These are phyloP conservation scores for Plantago coronopus DNA, from an alignment of 305 asterid genomes.

Conservation along the genomic window DNA sequence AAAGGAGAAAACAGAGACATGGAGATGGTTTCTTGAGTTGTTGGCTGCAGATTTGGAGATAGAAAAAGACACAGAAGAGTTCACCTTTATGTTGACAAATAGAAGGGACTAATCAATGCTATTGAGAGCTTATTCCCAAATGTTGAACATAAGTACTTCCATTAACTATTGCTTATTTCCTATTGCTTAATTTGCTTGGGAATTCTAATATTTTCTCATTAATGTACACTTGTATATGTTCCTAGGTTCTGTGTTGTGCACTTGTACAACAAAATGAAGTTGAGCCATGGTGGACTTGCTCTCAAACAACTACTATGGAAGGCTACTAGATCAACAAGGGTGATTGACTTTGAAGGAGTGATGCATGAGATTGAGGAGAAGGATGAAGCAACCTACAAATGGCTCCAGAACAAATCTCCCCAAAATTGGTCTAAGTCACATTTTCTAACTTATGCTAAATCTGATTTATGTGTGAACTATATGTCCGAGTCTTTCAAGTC, in stretches of 20 bases:
- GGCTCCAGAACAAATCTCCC: not conserved
- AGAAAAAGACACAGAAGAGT: not conserved
- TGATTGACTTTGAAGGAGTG: not conserved
- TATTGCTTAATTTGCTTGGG: no score
- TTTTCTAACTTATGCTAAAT: not conserved
- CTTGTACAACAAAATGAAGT: not conserved
- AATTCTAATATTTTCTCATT: no score
- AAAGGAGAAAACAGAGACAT: not conserved
- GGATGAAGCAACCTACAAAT: not conserved
- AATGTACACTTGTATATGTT: no score
- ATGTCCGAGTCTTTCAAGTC: not conserved
- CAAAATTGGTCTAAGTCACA: not conserved
- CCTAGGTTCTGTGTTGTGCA: constrained; percentile 6
- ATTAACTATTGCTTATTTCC: no score
- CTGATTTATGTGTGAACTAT: not conserved
- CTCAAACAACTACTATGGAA: not conserved
- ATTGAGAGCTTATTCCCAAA: not conserved
- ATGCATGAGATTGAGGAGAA: not conserved
- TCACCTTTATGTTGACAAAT: constrained; percentile 3
- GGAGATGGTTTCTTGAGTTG: not conserved
- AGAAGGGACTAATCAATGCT: not conserved
- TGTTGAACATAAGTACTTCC: not conserved
- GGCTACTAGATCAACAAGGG: not conserved
- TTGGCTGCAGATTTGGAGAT: not conserved
- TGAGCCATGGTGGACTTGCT: not conserved